Evolutionary conservation across 1,139 yeast species (phyloP).

Genomic region (Yamadazyma dushanensis): DNA sequence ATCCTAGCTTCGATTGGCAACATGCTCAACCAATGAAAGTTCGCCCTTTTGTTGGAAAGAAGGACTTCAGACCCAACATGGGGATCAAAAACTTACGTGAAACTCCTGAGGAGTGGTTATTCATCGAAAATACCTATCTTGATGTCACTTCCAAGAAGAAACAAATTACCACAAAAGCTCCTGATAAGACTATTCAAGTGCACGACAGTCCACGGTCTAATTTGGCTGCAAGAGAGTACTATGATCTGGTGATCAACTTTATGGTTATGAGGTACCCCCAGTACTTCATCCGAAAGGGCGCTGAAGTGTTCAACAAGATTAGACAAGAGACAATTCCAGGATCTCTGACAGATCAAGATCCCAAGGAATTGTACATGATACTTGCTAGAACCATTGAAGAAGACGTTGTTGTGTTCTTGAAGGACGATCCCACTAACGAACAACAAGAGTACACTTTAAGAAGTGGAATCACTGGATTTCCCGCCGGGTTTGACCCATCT

Average conservation of each 20-base stretch:
- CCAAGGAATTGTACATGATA: constrained; percentile 21
- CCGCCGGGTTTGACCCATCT: constrained; percentile 46
- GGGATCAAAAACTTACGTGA: constrained; percentile 31
- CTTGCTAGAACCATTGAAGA: constrained; percentile 39
- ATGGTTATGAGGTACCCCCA: constrained; percentile 35
- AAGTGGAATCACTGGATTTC: constrained; percentile 39
- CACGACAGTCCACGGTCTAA: constrained; percentile 19
- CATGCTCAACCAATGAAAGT: constrained; percentile 46
- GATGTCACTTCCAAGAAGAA: constrained; percentile 24
- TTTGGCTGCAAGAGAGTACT: constrained; percentile 35
- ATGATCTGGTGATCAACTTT: constrained; percentile 27
- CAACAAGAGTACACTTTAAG: constrained; percentile 38
- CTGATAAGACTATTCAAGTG: constrained; percentile 25
- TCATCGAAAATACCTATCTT: constrained; percentile 37
- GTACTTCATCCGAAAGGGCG: constrained; percentile 23
- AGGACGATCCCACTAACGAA: constrained; percentile 33
- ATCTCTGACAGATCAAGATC: constrained; percentile 15
- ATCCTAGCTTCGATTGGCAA: constrained; percentile 47
- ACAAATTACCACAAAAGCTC: constrained; percentile 19
- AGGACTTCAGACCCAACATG: constrained; percentile 40
- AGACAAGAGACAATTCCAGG: constrained; percentile 28
- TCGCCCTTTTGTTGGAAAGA: constrained; percentile 50
- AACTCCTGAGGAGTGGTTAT: constrained; percentile 37
- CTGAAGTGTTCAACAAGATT: constrained; percentile 26
- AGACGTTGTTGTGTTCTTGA: constrained; percentile 37